Conservation (phyloP, 2,329 filamentous ascomycete genomes). For the Epichloe aotearoae region DNA sequence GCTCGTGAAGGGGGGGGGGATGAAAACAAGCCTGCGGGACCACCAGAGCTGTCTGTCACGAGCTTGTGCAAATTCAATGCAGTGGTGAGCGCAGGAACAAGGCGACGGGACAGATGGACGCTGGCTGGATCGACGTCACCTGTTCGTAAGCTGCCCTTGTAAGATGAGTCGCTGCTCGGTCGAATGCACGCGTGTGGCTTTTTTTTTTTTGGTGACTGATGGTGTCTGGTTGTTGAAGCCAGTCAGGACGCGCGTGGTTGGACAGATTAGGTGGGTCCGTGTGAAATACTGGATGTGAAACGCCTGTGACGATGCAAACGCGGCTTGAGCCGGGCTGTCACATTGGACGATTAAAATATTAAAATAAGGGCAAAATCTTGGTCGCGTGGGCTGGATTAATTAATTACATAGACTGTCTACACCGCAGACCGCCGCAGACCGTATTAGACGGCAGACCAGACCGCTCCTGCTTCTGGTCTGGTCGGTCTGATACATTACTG, state of each 20-base stretch:
- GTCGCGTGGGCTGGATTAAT: not conserved
- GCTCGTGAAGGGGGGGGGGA: too few species aligned
- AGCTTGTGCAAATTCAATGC: not conserved
- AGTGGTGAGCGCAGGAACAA: not conserved
- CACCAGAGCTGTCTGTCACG: not conserved
- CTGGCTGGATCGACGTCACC: constrained; percentile 5
- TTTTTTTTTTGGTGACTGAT: not conserved
- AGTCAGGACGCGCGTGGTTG: constrained; percentile 4
- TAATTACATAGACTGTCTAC: too few species aligned
- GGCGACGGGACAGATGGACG: not conserved
- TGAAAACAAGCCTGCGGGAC: not conserved
- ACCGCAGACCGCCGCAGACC: too few species aligned
- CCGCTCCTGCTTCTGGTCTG: too few species aligned
- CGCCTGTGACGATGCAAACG: not conserved
- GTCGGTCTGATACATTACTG: too few species aligned
- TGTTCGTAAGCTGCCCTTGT: not conserved
- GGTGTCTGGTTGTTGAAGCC: constrained; percentile 1
- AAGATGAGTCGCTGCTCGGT: not conserved
- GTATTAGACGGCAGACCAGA: too few species aligned
- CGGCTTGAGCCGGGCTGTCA: not conserved
- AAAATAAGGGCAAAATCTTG: not conserved
- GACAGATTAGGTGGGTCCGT: not conserved
- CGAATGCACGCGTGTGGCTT: constrained; percentile 3
- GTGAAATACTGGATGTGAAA: not conserved
- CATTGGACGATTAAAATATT: not conserved